phyloP scores from a whole-genome alignment of 2,329 filamentous ascomycete species.

The Penicillium sp. region DNA sequence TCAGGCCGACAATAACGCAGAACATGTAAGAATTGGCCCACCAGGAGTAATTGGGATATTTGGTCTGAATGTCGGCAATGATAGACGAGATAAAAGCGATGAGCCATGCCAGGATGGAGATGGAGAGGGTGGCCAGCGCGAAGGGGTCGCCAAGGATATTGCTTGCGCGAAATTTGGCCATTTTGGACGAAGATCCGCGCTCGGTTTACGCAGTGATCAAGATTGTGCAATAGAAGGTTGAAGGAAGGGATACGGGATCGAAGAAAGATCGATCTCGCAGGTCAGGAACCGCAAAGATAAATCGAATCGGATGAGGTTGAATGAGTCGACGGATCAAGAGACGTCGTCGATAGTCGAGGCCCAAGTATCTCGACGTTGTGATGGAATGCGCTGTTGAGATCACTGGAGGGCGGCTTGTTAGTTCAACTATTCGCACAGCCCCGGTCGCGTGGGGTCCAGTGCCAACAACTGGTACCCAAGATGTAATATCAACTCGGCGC shows the following conservation, averaged over 20 bases:
- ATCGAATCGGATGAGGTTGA: background rate
- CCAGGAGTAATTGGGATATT: constrained; percentile 85
- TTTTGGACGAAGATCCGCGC: constrained; percentile 23
- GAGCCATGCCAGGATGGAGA: constrained; percentile 84
- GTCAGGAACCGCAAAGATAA: background rate
- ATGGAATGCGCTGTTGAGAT: background rate
- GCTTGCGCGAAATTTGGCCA: constrained; percentile 65
- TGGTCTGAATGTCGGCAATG: constrained; percentile 55
- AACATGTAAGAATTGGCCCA: constrained; percentile 85
- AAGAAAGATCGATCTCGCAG: constrained; percentile 3
- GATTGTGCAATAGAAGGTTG: constrained; percentile 12
- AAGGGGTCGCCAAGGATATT: constrained; percentile 97
- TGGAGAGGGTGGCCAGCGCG: constrained; percentile 88
- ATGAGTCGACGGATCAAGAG: background rate
- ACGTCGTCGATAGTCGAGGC: background rate
- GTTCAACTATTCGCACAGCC: constrained; percentile 3
- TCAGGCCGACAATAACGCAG: constrained; percentile 73
- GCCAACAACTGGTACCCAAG: background rate
- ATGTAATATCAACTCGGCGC: background rate
- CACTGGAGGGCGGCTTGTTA: constrained; percentile 8
- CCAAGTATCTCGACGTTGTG: background rate
- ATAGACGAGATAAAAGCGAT: constrained; percentile 86
- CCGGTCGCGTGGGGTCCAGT: constrained; percentile 16
- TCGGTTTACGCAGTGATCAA: constrained; percentile 19
- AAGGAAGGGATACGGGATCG: constrained; percentile 3